Conservation (phyloP, 805 yeast genomes). For the Vanderwaltozyma polyspora region DNA sequence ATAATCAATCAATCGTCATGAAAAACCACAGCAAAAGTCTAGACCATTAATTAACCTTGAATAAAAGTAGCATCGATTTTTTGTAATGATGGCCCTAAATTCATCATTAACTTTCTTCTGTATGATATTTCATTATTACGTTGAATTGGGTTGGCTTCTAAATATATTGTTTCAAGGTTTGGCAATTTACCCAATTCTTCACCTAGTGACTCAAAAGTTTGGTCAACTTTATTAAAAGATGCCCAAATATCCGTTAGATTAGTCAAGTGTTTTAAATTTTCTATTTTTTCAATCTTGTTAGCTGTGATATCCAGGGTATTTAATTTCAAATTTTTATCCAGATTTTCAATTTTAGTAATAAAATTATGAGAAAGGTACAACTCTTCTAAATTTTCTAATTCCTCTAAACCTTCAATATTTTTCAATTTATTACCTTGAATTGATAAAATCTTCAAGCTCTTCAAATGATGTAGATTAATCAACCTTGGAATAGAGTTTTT, state of each 20-base stretch:
- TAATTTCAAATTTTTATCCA: slow-evolving; percentile 58
- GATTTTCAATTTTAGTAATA: slow-evolving; percentile 59
- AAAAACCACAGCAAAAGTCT: too few species aligned
- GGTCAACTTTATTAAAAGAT: slow-evolving; percentile 57
- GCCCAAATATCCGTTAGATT: slow-evolving; percentile 93
- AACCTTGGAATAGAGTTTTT: slow-evolving; percentile 64
- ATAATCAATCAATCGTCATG: too few species aligned
- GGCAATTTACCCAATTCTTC: slow-evolving; percentile 51
- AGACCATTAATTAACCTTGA: slow-evolving; percentile 20
- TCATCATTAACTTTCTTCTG: slow-evolving; percentile 67
- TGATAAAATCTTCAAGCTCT: slow-evolving; percentile 62
- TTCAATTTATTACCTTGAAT: slow-evolving; percentile 79
- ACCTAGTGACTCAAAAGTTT: slow-evolving; percentile 56
- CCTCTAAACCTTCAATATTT: slow-evolving; percentile 72
- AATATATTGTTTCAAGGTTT: slow-evolving; percentile 74
- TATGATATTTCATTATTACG: slow-evolving; percentile 62
- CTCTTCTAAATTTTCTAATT: slow-evolving; percentile 64
- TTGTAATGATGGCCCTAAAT: slow-evolving; percentile 48
- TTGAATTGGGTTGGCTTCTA: slow-evolving; percentile 90
- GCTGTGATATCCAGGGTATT: slow-evolving; percentile 72
- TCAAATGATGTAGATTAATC: slow-evolving; percentile 48
- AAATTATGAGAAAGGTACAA: slow-evolving; percentile 82
- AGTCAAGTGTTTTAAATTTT: slow-evolving; percentile 51
- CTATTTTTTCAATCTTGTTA: slow-evolving; percentile 52
- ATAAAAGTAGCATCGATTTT: slow-evolving; percentile 90